These are phyloP conservation scores for Miscanthus sacchariflorus DNA, from an alignment of 202 grass and related monocot species.

Conservation along the genomic window DNA sequence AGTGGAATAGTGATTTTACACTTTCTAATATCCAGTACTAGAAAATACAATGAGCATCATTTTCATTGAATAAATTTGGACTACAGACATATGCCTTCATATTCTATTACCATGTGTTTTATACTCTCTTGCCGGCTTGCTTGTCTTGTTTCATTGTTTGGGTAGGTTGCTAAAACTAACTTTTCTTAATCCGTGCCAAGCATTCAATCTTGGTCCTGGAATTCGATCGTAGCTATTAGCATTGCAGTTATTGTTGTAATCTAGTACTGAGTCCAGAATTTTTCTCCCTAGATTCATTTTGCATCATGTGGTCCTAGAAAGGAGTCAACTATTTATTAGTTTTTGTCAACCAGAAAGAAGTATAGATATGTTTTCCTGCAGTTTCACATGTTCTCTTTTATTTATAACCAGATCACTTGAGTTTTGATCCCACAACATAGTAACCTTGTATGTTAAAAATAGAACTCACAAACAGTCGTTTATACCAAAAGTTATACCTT, in stretches of 20 bases:
- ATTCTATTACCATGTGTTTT: slow-evolving; percentile 23
- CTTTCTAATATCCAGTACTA: slow-evolving; percentile 16
- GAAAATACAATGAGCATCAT: background rate
- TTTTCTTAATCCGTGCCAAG: background rate
- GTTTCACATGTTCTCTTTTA: slow-evolving; percentile 6
- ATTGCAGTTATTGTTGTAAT: background rate
- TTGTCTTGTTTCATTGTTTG: background rate
- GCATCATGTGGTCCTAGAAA: slow-evolving; percentile 2
- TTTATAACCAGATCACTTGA: background rate
- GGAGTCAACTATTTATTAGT: background rate
- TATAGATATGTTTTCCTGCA: background rate
- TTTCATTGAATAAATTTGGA: background rate
- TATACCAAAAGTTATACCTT: slow-evolving; percentile 12
- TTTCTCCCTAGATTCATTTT: background rate
- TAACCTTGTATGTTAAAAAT: background rate
- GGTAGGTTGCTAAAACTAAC: background rate
- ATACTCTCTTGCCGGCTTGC: background rate
- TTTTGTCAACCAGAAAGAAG: background rate
- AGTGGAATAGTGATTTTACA: background rate
- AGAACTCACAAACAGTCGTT: background rate
- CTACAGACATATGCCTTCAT: background rate
- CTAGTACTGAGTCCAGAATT: slow-evolving; percentile 2
- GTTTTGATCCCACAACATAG: slow-evolving; percentile 5
- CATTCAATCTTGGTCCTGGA: slow-evolving; percentile 5
- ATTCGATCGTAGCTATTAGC: background rate